Percentiles rank a stretch among this genome's conserved stretches.
phyloP scores from a whole-genome alignment of 371 early-diverging fungal species.

The Lichtheimia corymbifera region DNA sequence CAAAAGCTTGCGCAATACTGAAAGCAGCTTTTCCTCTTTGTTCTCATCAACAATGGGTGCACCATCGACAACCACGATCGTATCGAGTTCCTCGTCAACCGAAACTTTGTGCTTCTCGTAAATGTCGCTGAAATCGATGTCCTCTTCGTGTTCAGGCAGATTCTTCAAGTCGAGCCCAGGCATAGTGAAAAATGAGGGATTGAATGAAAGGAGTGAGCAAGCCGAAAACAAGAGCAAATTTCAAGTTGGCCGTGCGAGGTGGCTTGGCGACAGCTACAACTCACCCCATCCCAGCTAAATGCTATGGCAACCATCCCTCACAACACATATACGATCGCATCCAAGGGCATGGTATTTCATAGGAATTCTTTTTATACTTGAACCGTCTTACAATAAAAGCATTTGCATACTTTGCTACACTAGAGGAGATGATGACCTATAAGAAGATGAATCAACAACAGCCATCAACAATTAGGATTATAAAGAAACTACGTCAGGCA shows the following conservation, averaged over 20 bases:
- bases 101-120: conserved; percentile 74
- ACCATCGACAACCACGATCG: conserved; percentile 90
- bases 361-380: too few species aligned
- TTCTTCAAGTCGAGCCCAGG: conserved; percentile 54
- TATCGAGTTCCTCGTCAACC: conserved; percentile 76
- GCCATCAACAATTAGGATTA: too few species aligned
- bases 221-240: too few species aligned
- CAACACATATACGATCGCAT: not conserved
- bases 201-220: too few species aligned
- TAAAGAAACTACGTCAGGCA: too few species aligned
- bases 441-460: too few species aligned
- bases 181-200: conserved; percentile 19
- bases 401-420: too few species aligned
- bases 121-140: conserved; percentile 90
- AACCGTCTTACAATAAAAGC: too few species aligned
- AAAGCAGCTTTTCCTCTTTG: conserved; percentile 85
- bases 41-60: conserved; percentile 86
- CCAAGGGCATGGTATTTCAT: too few species aligned
- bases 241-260: not conserved
- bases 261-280: not conserved
- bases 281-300: not conserved
- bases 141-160: conserved; percentile 65
- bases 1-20: conserved; percentile 81
- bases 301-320: not conserved
- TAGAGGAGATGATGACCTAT: too few species aligned